These are phyloP conservation scores for Oryza meyeriana DNA, from an alignment of 176 grass and related monocot genomes.

Conservation along the genomic window DNA sequence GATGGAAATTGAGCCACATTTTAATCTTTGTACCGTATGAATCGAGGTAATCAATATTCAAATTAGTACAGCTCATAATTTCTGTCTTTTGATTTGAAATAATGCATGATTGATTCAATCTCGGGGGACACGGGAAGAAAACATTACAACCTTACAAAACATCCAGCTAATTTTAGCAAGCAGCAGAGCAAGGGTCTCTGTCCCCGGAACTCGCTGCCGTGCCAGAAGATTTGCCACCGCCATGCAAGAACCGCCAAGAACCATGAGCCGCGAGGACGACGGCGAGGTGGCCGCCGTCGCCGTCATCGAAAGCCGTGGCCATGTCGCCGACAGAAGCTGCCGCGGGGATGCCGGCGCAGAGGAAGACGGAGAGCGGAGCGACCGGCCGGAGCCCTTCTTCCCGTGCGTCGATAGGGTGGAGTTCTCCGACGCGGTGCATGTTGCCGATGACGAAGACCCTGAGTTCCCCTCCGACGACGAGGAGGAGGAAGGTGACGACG, in stretches of 20 bases:
- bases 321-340: neutral
- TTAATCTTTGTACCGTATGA: too few relatives aligned
- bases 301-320: neutral
- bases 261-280: neutral
- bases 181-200: conserved; percentile 12
- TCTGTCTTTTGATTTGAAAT: neutral
- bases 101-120: neutral
- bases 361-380: neutral
- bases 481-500: conserved; percentile 27
- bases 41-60: too few relatives aligned
- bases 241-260: conserved; percentile 29
- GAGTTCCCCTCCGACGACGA: conserved; percentile 44
- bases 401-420: conserved; percentile 55
- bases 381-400: conserved; percentile 35
- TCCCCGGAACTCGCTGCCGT: conserved; percentile 5
- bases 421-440: conserved; percentile 1
- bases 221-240: conserved; percentile 39
- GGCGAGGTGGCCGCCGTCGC: conserved; percentile 6
- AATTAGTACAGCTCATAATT: neutral
- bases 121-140: neutral
- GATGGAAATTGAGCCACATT: too few relatives aligned
- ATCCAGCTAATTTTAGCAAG: conserved; percentile 40
- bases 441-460: neutral
- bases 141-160: conserved; percentile 31
- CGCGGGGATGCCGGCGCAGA: neutral